phyloP scores from a whole-genome alignment of 1,284 basidiomycete genomes.

The Papiliotrema nemorosa region DNA sequence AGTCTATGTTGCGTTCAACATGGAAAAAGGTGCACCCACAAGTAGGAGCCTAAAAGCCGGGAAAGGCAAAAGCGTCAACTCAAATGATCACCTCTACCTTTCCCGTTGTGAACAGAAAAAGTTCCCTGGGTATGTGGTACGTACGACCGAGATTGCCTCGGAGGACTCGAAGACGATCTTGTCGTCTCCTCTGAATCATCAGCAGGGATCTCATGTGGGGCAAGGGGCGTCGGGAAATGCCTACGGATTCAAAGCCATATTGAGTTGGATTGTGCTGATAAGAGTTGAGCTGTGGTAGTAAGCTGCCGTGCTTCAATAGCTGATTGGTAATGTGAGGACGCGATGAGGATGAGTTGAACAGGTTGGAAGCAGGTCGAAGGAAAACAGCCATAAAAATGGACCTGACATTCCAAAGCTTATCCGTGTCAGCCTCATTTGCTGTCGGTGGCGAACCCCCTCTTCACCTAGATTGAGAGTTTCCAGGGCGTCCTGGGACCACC shows the following conservation, averaged over 20 bases:
- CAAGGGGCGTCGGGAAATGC: not conserved
- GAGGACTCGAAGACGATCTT: constrained; percentile 98
- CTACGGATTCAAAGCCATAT: constrained; percentile 60
- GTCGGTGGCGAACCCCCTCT: too few species aligned
- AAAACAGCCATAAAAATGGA: too few species aligned
- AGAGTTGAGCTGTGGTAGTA: too few species aligned
- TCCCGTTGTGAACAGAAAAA: constrained; percentile 37
- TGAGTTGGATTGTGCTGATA: constrained; percentile 15
- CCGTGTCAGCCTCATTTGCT: too few species aligned
- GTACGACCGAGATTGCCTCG: constrained; percentile 75
- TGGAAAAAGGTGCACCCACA: too few species aligned
- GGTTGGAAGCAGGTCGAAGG: constrained; percentile 1
- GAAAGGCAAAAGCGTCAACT: constrained; percentile 46
- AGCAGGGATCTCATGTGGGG: constrained; percentile 11
- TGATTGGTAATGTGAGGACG: too few species aligned
- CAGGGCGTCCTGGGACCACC: too few species aligned
- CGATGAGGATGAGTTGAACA: too few species aligned
- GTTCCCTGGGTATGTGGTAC: constrained; percentile 20
- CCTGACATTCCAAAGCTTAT: too few species aligned
- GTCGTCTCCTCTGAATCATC: constrained; percentile 48
- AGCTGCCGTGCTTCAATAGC: too few species aligned
- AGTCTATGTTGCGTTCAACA: too few species aligned
- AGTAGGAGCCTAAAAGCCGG: constrained; percentile 49
- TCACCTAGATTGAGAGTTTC: too few species aligned
- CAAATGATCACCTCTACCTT: constrained; percentile 46